Percentiles rank a stretch among this genome's conserved stretches.
phyloP scores from a whole-genome alignment of 2,329 filamentous ascomycete genomes.

The Cryphonectria japonica region DNA sequence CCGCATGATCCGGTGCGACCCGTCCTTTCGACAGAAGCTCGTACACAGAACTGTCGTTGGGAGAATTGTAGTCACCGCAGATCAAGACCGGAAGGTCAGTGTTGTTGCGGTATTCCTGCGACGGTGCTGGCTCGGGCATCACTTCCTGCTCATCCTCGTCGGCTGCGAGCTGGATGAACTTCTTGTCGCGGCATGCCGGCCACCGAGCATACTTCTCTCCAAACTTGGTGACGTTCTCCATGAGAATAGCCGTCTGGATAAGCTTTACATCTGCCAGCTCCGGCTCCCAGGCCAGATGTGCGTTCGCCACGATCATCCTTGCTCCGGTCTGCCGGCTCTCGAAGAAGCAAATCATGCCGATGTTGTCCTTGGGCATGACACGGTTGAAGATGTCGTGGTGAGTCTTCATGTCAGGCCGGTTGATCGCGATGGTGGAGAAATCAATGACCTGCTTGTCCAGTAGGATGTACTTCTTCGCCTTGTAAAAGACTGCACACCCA shows the following conservation, averaged over 20 bases:
- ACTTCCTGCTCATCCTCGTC: constrained; percentile 57
- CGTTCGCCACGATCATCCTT: constrained; percentile 89
- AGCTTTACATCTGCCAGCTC: constrained; percentile 91
- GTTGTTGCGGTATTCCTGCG: constrained; percentile 82
- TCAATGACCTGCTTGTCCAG: constrained; percentile 95
- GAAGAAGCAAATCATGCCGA: constrained; percentile 88
- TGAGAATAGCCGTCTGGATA: constrained; percentile 91
- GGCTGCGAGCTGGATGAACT: constrained; percentile 52
- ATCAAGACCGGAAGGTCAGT: constrained; percentile 89
- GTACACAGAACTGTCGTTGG: constrained; percentile 84
- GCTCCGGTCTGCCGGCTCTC: constrained; percentile 92
- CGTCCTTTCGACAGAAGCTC: constrained; percentile 83
- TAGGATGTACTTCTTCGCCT: constrained; percentile 89
- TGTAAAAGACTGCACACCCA: constrained; percentile 96
- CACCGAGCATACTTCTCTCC: constrained; percentile 83
- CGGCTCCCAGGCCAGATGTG: constrained; percentile 94
- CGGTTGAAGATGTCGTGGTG: constrained; percentile 98
- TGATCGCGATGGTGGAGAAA: constrained; percentile 89
- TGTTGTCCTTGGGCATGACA: constrained; percentile 97
- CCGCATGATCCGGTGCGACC: constrained; percentile 76
- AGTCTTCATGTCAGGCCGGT: constrained; percentile 94
- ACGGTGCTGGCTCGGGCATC: constrained; percentile 71
- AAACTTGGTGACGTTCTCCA: constrained; percentile 87
- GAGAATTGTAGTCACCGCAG: constrained; percentile 96
- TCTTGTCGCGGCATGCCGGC: constrained; percentile 83